Conservation (phyloP, 768 basidiomycete species). For the Russula sp. region DNA sequence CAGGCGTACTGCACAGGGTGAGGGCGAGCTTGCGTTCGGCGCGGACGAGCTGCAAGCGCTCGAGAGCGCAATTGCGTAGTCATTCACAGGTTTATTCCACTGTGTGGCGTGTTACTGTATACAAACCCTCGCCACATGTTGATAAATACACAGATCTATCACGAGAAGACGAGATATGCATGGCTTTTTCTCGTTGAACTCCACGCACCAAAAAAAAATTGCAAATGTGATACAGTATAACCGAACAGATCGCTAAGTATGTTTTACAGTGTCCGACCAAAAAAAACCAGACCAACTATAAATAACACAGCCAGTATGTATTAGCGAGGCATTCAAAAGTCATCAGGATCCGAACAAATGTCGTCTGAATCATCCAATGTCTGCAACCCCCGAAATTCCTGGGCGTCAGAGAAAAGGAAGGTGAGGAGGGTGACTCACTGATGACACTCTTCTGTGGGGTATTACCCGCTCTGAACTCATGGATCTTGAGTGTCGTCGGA, state of each 20-base stretch:
- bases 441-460: background rate
- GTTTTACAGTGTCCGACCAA: background rate
- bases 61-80: constrained; percentile 9
- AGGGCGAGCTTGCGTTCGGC: constrained; percentile 8
- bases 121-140: background rate
- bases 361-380: background rate
- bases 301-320: background rate
- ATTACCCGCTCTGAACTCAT: background rate
- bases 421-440: background rate
- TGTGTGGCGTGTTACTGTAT: background rate
- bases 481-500: background rate
- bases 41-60: constrained; percentile 7
- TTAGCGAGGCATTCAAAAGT: background rate
- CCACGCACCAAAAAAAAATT: background rate
- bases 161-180: background rate
- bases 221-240: background rate
- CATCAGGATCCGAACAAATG: background rate
- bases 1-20: too few species aligned
- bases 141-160: background rate
- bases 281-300: background rate
- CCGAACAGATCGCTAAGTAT: background rate
- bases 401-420: background rate
- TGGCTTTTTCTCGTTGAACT: background rate
- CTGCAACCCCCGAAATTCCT: background rate
- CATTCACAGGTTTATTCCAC: background rate